Evolutionary conservation across 768 basidiomycete species (phyloP), one percentile per base, ranked within the genome.

Genomic region (Tylopilus rubrobrunneus): DNA sequence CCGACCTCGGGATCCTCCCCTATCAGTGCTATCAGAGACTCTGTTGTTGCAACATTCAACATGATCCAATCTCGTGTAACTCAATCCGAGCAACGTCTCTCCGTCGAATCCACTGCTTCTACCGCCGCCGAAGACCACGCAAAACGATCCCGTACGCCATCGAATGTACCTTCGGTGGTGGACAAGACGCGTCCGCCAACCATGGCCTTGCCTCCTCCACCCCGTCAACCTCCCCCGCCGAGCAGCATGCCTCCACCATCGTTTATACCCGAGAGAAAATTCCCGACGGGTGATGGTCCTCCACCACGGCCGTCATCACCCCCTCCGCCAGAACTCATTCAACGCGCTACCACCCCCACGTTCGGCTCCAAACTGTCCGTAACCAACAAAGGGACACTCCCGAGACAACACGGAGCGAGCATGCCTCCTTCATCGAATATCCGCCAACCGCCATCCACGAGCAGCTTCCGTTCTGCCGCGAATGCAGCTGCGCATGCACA

Each of bases 221-320:
- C 87, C 7, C 82, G 81, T 52, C 74, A 80, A 48, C 88, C 90
- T 0, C 89, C 89, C 9, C 89, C 90, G 6, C 76, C 80, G 3
- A 75, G 62, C 59, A 85, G 71, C 52, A 88, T 90, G 89, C 82
- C 76, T 15, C 91, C 91, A 11, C 90, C 91, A 1, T 62, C 78
- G 14, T 87, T 86, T 65, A 82, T 92, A 58, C 89, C 91, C 25
- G 88, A 90, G 21, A 78, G 79, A 64, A 81, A 79, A 59, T 59
- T 76, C 44, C 73, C 73, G 25, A 73, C 75, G 5, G 73, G 76
- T 42, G 86, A 87, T 57, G 69, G 73, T 6, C 88, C 89, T 11
- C 94, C 95, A 0, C 87, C 90, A 28, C 78, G 95, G 42, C 96
- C 96, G 0, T 87, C 85, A 4, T 98, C 96, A 0, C 95, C 96